Conservation (phyloP, 2,329 filamentous ascomycete genomes). For the Amauroascus verrucosus region DNA sequence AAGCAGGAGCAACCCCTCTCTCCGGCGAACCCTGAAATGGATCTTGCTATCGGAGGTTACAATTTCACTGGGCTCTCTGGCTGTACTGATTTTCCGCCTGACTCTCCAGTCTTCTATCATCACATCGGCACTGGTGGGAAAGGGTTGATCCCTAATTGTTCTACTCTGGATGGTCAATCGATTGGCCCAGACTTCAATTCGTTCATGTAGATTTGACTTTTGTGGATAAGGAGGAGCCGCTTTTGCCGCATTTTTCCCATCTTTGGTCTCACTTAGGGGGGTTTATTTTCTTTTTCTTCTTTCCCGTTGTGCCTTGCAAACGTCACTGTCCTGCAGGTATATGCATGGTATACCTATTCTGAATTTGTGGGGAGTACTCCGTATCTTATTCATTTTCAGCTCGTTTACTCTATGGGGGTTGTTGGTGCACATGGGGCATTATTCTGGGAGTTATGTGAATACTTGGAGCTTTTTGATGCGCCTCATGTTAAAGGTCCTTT, state of each 20-base stretch:
- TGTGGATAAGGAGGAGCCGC: slow-evolving; percentile 10
- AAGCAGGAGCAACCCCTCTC: slow-evolving; percentile 1
- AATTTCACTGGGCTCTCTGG: slow-evolving; percentile 23
- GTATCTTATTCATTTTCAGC: slow-evolving; percentile 4
- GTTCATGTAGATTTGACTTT: slow-evolving; percentile 11
- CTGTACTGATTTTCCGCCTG: slow-evolving; percentile 22
- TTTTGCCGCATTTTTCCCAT: slow-evolving; percentile 9
- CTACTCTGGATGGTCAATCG: slow-evolving; percentile 11
- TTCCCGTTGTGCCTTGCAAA: slow-evolving; percentile 5
- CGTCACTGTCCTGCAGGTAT: slow-evolving; percentile 6
- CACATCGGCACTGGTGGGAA: slow-evolving; percentile 18
- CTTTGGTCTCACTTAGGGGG: slow-evolving; percentile 3
- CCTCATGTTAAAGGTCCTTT: background rate
- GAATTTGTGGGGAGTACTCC: background rate
- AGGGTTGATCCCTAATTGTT: slow-evolving; percentile 7
- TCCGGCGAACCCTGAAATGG: slow-evolving; percentile 15
- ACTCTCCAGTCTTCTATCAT: slow-evolving; percentile 24
- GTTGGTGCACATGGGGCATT: slow-evolving; percentile 9
- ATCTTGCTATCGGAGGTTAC: slow-evolving; percentile 17
- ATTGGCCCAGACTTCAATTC: slow-evolving; percentile 14
- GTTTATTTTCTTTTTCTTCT: slow-evolving; percentile 11
- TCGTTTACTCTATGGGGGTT: background rate
- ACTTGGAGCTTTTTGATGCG: background rate
- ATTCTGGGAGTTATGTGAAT: slow-evolving; percentile 6
- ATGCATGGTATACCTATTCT: slow-evolving; percentile 7